A percentile compares a stretch with the other conserved stretches of the same genome.
phyloP scores from a whole-genome alignment of 2,329 filamentous ascomycete genomes.

The Colletotrichum camelliae region DNA sequence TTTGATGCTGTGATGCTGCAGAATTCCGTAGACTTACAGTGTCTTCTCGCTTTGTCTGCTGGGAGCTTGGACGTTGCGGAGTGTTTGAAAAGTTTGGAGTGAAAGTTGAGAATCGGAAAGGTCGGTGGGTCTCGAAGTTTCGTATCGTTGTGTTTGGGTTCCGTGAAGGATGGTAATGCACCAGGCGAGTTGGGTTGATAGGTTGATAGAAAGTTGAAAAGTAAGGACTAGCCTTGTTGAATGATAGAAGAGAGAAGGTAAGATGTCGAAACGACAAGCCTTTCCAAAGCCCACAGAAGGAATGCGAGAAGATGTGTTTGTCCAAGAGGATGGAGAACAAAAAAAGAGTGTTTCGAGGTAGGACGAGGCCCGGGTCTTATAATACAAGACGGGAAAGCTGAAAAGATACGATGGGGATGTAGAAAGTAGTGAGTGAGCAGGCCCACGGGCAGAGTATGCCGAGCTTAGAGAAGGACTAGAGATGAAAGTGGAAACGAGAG shows the following conservation, averaged over 20 bases:
- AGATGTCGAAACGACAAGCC: conserved; percentile 24
- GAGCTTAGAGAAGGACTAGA: conserved; percentile 14
- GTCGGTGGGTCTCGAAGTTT: conserved; percentile 18
- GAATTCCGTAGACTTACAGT: conserved; percentile 17
- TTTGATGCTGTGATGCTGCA: neutral
- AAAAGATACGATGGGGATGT: conserved; percentile 17
- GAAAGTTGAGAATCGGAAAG: conserved; percentile 14
- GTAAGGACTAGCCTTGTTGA: conserved; percentile 41
- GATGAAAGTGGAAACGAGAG: conserved; percentile 23
- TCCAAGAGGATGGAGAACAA: conserved; percentile 18
- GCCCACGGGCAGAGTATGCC: conserved; percentile 14
- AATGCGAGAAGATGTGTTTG: conserved; percentile 24
- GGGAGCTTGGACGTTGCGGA: conserved; percentile 6
- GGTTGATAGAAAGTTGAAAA: conserved; percentile 29
- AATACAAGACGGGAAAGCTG: neutral
- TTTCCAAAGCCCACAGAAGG: conserved; percentile 23
- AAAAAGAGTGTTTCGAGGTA: neutral
- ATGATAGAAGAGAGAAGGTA: conserved; percentile 29
- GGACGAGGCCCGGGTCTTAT: conserved; percentile 23
- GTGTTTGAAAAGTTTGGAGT: conserved; percentile 12
- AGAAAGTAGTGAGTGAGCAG: conserved; percentile 14
- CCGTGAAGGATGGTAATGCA: conserved; percentile 25
- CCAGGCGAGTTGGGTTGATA: conserved; percentile 27
- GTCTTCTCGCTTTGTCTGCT: conserved; percentile 20
- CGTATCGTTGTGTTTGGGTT: conserved; percentile 15